Base-by-base conservation (phyloP, 768 basidiomycete species). In the Lanmaoa rubissima region DNA sequence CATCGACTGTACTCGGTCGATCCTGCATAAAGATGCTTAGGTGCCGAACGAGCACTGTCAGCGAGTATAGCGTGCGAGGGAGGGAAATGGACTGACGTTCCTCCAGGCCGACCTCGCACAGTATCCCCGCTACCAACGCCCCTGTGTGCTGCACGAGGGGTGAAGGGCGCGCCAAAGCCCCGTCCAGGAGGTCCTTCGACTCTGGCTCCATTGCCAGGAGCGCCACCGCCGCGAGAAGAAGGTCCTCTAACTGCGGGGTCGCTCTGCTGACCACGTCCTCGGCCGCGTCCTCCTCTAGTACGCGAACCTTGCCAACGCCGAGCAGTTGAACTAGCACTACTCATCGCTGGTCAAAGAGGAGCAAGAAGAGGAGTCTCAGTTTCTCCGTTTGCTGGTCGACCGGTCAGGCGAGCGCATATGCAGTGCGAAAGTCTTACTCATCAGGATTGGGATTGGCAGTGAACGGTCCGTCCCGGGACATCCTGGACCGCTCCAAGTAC, bases 1-100 rank as follows among this genome's bases (percentile, higher is more conserved):
- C 73, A 57, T 83, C 78, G 45, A 91, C 65, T n/a, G 78, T 75
- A 58, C 59, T 81, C 73, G 70, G 65, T 61, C 60, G 61, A 51
- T 62, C 66, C 36, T 68, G 67, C 47, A 69, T 69, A 64, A 78
- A 81, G 52, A 62, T 61, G 39, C 59, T 60, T n/a, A 36, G 1
- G n/a, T 10, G 26, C 11, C 12, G 11, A 48, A 24, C 9, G 45
- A 21, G 26, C 21, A 2, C 16, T 4, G n/a, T 60, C 36, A 56
- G 42, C 31, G 17, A 28, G 21, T 6, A 17, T 13, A 1, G 28
- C 0, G 10, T 28, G 48, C 10, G 48, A 21, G 6, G 14, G 4
- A 14, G 1, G 43, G 12, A 36, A 60, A 46, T 28, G 47, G 48
- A 42, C 72, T 51, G 46, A 63, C 58, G 64, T 62, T 51, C 65